Evolutionary conservation across 768 basidiomycete genomes (phyloP).

Genomic region (Lactarius pseudohatsudake): DNA sequence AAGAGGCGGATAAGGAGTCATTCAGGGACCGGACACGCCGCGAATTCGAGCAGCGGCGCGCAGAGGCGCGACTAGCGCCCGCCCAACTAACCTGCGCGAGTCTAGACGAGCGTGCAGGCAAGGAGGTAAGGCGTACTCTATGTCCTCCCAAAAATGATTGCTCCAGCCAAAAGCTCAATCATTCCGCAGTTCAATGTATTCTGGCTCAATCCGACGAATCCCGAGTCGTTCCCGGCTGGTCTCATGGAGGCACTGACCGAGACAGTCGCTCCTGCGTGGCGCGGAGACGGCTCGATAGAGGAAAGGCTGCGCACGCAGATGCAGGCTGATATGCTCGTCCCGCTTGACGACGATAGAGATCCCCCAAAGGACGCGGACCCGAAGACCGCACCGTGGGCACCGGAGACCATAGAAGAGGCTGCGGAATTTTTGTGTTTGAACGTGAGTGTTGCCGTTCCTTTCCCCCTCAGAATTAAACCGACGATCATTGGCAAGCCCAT

Average conservation of each 20-base stretch:
- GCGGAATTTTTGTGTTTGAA: conserved; percentile 65
- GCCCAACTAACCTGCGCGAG: conserved; percentile 73
- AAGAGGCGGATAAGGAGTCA: conserved; percentile 51
- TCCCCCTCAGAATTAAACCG: neutral
- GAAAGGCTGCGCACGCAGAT: conserved; percentile 70
- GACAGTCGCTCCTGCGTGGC: conserved; percentile 27
- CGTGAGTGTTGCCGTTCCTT: conserved; percentile 35
- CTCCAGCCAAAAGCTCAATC: neutral
- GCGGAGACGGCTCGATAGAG: conserved; percentile 37
- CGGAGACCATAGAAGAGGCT: conserved; percentile 65
- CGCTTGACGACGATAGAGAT: conserved; percentile 44
- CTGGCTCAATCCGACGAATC: conserved; percentile 69
- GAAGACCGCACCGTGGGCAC: conserved; percentile 41
- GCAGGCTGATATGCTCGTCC: conserved; percentile 67
- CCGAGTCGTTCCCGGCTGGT: conserved; percentile 64
- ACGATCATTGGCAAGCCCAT: conserved; percentile 50
- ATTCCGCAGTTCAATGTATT: conserved; percentile 71
- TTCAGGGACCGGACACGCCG: conserved; percentile 71
- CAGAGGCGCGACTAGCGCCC: conserved; percentile 65
- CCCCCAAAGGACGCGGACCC: conserved; percentile 30
- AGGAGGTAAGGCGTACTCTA: conserved; percentile 47
- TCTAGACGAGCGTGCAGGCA: conserved; percentile 72
- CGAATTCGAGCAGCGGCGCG: conserved; percentile 75
- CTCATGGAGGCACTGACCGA: conserved; percentile 60
- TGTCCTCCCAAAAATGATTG: neutral